Evolutionary conservation across 805 yeast genomes (phyloP).

Genomic region (Komagataella populi): DNA sequence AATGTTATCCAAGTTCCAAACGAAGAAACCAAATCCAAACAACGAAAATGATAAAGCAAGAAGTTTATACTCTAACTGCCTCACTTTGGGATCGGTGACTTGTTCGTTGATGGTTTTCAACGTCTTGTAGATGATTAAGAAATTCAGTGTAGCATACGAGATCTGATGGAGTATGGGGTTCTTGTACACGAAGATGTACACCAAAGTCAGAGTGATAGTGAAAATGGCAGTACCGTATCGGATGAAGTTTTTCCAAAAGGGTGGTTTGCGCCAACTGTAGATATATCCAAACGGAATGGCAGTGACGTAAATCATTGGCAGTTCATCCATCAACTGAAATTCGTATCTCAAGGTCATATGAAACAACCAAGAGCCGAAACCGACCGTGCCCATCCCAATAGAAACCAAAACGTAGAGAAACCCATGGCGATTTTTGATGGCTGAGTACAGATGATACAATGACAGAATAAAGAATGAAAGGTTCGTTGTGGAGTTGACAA

Average conservation of each 20-base stretch:
- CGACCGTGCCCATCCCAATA: constrained; percentile 77
- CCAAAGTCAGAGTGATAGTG: constrained; percentile 38
- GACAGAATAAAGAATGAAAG: constrained; percentile 18
- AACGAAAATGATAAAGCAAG: constrained; percentile 16
- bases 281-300: constrained; percentile 63
- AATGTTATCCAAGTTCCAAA: constrained; percentile 87
- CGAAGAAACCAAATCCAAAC: constrained; percentile 61
- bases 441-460: constrained; percentile 31
- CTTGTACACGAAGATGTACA: constrained; percentile 55
- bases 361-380: constrained; percentile 88
- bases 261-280: constrained; percentile 16
- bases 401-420: constrained; percentile 57
- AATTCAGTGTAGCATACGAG: constrained; percentile 69
- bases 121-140: constrained; percentile 55
- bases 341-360: constrained; percentile 91
- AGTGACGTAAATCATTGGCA: constrained; percentile 97
- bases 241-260: constrained; percentile 7
- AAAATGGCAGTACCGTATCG: constrained; percentile 14
- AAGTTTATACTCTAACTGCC: constrained; percentile 13
- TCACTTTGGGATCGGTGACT: constrained; percentile 10
- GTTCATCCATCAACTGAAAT: constrained; percentile 84
- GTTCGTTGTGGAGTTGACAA: constrained; percentile 78
- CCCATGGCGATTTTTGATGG: constrained; percentile 49
- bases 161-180: constrained; percentile 86
- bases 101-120: constrained; percentile 9